Percentiles rank a stretch among this genome's conserved stretches.
Evolutionary conservation across 2,329 filamentous ascomycete species (phyloP).

Genomic region (Ophiostoma himal-ulmi): DNA sequence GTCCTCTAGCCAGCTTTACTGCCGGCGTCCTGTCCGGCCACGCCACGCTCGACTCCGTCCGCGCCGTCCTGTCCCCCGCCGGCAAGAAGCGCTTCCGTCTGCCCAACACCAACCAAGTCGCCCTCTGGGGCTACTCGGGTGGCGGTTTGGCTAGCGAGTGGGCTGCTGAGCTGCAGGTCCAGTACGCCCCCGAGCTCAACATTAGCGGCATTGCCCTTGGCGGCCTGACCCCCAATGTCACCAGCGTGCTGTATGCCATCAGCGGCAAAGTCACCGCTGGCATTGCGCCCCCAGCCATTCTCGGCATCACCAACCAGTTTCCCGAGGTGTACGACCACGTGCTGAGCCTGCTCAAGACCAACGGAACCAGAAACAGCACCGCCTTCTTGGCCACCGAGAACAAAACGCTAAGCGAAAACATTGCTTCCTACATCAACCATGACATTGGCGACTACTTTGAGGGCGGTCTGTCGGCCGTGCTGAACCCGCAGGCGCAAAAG

Average conservation of each 20-base stretch:
- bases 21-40: constrained; percentile 40
- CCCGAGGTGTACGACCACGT: constrained; percentile 31
- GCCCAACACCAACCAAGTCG: constrained; percentile 32
- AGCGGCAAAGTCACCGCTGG: constrained; percentile 34
- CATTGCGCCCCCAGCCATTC: constrained; percentile 35
- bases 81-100: constrained; percentile 29
- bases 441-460: constrained; percentile 40
- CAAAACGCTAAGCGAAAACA: constrained; percentile 30
- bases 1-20: constrained; percentile 39
- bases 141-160: constrained; percentile 46
- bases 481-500: constrained; percentile 23
- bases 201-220: constrained; percentile 43
- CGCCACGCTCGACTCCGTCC: constrained; percentile 39
- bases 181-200: constrained; percentile 44
- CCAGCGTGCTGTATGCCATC: constrained; percentile 33
- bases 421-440: constrained; percentile 32
- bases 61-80: constrained; percentile 35
- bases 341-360: constrained; percentile 29
- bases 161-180: constrained; percentile 43
- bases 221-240: constrained; percentile 40
- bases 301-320: constrained; percentile 35
- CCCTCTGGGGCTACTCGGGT: constrained; percentile 50
- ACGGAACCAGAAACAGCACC: constrained; percentile 33
- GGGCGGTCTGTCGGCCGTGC: constrained; percentile 31
- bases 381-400: constrained; percentile 32